phyloP scores from a whole-genome alignment of 2,329 filamentous ascomycete genomes.

The Epichloe hybrida region DNA sequence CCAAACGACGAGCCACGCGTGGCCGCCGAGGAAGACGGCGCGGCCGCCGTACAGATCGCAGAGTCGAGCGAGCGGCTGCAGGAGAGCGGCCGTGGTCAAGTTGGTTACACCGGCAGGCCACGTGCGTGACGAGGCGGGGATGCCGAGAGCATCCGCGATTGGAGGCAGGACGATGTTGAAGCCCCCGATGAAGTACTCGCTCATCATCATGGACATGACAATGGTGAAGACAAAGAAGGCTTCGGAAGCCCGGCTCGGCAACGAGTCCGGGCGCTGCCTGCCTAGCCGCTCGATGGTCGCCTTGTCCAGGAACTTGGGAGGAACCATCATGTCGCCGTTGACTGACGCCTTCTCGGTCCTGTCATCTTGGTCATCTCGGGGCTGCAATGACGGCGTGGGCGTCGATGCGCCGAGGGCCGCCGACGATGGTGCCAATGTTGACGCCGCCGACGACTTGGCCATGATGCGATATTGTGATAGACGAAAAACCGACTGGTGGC shows the following conservation, averaged over 20 bases:
- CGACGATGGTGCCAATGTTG: neutral
- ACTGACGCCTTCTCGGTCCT: neutral
- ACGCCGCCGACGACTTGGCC: neutral
- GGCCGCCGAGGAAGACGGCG: slow-evolving; percentile 43
- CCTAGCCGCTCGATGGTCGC: slow-evolving; percentile 45
- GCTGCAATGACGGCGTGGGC: neutral
- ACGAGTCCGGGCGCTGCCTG: slow-evolving; percentile 44
- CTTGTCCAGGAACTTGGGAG: slow-evolving; percentile 8
- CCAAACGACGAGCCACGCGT: slow-evolving; percentile 55
- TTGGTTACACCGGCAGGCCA: slow-evolving; percentile 55
- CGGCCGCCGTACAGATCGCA: slow-evolving; percentile 52
- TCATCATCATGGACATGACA: slow-evolving; percentile 48
- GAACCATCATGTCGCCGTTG: neutral
- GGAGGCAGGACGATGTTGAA: slow-evolving; percentile 62
- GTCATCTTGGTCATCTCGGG: neutral
- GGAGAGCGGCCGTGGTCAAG: slow-evolving; percentile 38
- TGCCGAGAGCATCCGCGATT: slow-evolving; percentile 45
- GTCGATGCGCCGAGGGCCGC: neutral
- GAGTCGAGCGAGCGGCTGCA: slow-evolving; percentile 49
- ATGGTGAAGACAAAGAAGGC: slow-evolving; percentile 49
- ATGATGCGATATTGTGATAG: neutral
- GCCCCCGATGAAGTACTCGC: slow-evolving; percentile 65
- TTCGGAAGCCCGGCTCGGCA: slow-evolving; percentile 41
- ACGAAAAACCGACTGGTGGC: no score
- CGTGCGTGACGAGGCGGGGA: slow-evolving; percentile 45